These are phyloP conservation scores for Colletotrichum tabaci DNA, from an alignment of 2,329 filamentous ascomycete genomes.

Conservation along the genomic window DNA sequence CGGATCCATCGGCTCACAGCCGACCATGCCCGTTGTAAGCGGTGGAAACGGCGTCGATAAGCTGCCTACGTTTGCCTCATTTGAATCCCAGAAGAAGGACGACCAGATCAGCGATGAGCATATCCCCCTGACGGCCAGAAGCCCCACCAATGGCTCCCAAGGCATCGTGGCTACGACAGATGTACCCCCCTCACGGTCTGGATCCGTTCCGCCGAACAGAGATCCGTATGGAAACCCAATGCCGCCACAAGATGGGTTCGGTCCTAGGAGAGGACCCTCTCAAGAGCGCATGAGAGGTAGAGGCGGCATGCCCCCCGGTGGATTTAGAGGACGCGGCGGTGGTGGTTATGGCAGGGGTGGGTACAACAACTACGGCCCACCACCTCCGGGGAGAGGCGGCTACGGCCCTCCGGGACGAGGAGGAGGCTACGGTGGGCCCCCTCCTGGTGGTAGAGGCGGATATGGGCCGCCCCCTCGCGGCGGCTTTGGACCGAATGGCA, in stretches of 20 bases:
- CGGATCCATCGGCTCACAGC: slow-evolving; percentile 63
- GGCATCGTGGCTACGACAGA: slow-evolving; percentile 60
- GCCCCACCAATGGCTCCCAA: slow-evolving; percentile 71
- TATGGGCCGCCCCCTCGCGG: slow-evolving; percentile 62
- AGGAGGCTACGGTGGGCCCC: slow-evolving; percentile 51
- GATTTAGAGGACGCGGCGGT: slow-evolving; percentile 61
- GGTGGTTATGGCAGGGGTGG: slow-evolving; percentile 60
- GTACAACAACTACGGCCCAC: slow-evolving; percentile 49
- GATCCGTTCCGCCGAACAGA: slow-evolving; percentile 54
- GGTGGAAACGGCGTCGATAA: slow-evolving; percentile 68
- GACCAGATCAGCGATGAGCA: slow-evolving; percentile 77
- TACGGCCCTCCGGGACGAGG: slow-evolving; percentile 58
- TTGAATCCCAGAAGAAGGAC: slow-evolving; percentile 77
- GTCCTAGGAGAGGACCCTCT: slow-evolving; percentile 62
- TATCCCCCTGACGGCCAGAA: slow-evolving; percentile 77
- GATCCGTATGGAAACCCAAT: slow-evolving; percentile 78
- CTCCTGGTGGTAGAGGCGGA: slow-evolving; percentile 57
- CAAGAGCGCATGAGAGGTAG: slow-evolving; percentile 68
- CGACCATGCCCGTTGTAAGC: slow-evolving; percentile 71
- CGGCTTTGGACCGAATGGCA: slow-evolving; percentile 50
- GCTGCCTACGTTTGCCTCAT: slow-evolving; percentile 73
- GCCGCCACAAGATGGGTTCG: slow-evolving; percentile 61
- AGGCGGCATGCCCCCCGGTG: slow-evolving; percentile 57
- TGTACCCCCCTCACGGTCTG: slow-evolving; percentile 53
- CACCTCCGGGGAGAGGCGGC: slow-evolving; percentile 58